These are phyloP conservation scores for Cercophora scortea DNA, from an alignment of 495 filamentous ascomycete genomes.

Conservation along the genomic window DNA sequence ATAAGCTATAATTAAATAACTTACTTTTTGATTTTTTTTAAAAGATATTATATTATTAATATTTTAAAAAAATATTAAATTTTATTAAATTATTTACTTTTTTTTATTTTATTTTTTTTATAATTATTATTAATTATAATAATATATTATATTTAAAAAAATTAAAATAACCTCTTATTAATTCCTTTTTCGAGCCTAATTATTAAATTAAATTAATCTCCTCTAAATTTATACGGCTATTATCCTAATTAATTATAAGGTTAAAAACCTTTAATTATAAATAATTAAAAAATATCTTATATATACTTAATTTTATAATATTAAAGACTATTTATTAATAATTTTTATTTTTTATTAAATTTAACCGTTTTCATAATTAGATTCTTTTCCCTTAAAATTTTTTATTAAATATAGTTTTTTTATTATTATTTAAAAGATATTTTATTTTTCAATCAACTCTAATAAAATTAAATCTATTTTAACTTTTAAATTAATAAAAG, in stretches of 20 bases:
- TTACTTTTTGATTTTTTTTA: not conserved
- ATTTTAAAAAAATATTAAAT: not conserved
- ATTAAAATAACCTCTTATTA: not conserved
- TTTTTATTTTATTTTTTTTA: not conserved
- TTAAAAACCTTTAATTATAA: no score
- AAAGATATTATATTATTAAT: not conserved
- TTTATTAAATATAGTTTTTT: no score
- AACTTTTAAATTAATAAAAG: not conserved
- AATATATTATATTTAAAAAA: not conserved
- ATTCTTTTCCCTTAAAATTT: no score
- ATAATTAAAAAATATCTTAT: no score
- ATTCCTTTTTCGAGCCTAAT: no score
- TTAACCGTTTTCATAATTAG: no score
- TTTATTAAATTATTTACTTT: not conserved
- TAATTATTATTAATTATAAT: not conserved
- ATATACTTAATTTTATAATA: not conserved
- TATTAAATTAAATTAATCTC: no score
- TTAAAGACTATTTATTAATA: not conserved
- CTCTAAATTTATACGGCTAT: no score
- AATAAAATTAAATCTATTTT: not conserved
- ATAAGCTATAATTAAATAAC: no score
- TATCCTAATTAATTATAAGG: no score
- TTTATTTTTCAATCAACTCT: not conserved
- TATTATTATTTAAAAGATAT: no score
- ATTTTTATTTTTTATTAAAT: not conserved